Percentiles rank a stretch among this genome's conserved stretches.
phyloP scores from a whole-genome alignment of 768 basidiomycete species.

The Boletus speciosus region DNA sequence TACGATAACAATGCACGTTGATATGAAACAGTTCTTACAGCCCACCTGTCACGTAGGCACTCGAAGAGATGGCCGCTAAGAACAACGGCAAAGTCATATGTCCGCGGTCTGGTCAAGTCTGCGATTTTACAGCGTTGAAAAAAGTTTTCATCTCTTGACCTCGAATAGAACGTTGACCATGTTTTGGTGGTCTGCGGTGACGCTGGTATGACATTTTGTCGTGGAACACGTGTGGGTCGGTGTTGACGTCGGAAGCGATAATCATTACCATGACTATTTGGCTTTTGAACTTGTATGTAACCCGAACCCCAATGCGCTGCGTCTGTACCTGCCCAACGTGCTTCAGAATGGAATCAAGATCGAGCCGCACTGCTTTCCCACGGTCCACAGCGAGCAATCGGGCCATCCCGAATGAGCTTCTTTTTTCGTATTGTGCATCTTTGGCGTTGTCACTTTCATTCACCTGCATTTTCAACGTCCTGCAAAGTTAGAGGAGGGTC shows the following conservation, averaged over 20 bases:
- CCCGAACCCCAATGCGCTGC: slow-evolving; percentile 11
- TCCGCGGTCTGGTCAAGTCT: slow-evolving; percentile 66
- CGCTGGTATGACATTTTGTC: background rate
- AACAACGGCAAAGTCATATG: slow-evolving; percentile 81
- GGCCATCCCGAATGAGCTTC: background rate
- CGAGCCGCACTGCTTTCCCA: slow-evolving; percentile 18
- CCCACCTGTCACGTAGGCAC: slow-evolving; percentile 48
- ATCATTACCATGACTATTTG: slow-evolving; percentile 9
- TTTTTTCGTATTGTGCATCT: background rate
- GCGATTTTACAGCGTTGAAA: slow-evolving; percentile 61
- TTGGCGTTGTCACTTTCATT: background rate
- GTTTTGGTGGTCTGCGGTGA: no score
- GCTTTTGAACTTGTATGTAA: slow-evolving; percentile 15
- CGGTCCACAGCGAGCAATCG: background rate
- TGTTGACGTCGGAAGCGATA: slow-evolving; percentile 24
- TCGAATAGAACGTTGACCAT: background rate
- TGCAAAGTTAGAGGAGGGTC: background rate
- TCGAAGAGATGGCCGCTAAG: slow-evolving; percentile 83
- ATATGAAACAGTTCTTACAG: slow-evolving; percentile 11
- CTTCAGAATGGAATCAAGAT: slow-evolving; percentile 26
- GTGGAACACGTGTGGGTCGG: slow-evolving; percentile 14
- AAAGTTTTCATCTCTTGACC: slow-evolving; percentile 91
- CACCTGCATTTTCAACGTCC: slow-evolving; percentile 6
- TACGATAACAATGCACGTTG: slow-evolving; percentile 34
- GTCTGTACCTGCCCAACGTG: slow-evolving; percentile 23